A percentile compares a stretch with the other conserved stretches of the same genome.
phyloP scores from a whole-genome alignment of 768 basidiomycete genomes.

The Crucibulum laeve region DNA sequence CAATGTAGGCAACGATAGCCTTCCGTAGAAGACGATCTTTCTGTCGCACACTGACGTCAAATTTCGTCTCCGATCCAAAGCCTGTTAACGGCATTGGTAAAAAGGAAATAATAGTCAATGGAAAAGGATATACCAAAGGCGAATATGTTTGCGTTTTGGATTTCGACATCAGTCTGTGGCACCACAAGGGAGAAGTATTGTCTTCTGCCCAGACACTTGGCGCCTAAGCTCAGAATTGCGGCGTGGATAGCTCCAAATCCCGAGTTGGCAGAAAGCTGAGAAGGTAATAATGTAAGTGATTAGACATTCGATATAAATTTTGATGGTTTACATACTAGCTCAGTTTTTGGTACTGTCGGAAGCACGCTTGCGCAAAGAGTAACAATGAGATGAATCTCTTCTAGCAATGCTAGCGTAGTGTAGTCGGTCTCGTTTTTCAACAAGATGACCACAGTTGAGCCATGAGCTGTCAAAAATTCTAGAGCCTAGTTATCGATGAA shows the following conservation, averaged over 20 bases:
- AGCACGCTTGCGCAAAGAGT: conserved; percentile 66
- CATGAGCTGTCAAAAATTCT: conserved; percentile 78
- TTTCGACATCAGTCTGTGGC: conserved; percentile 67
- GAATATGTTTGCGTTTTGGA: conserved; percentile 44
- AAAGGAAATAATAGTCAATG: neutral
- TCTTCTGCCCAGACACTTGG: conserved; percentile 60
- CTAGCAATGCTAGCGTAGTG: conserved; percentile 60
- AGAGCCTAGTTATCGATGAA: conserved; percentile 45
- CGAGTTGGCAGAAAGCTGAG: conserved; percentile 54
- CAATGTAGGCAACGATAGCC: conserved; percentile 62
- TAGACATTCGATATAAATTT: neutral
- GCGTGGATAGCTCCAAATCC: conserved; percentile 86
- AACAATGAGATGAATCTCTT: conserved; percentile 79
- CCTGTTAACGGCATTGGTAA: conserved; percentile 28
- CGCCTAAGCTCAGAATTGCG: conserved; percentile 70
- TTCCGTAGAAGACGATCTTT: conserved; percentile 59
- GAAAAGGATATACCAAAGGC: conserved; percentile 44
- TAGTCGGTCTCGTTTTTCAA: conserved; percentile 70
- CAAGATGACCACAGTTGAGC: conserved; percentile 78
- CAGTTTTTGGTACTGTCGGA: conserved; percentile 68
- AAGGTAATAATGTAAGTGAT: conserved; percentile 2
- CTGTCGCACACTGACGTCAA: conserved; percentile 50
- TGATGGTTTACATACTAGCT: conserved; percentile 55
- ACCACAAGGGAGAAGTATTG: conserved; percentile 53
- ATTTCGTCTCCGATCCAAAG: conserved; percentile 49